phyloP scores from a whole-genome alignment of 192 early-diverging fungal species.

The Coemansia nantahalensis region DNA sequence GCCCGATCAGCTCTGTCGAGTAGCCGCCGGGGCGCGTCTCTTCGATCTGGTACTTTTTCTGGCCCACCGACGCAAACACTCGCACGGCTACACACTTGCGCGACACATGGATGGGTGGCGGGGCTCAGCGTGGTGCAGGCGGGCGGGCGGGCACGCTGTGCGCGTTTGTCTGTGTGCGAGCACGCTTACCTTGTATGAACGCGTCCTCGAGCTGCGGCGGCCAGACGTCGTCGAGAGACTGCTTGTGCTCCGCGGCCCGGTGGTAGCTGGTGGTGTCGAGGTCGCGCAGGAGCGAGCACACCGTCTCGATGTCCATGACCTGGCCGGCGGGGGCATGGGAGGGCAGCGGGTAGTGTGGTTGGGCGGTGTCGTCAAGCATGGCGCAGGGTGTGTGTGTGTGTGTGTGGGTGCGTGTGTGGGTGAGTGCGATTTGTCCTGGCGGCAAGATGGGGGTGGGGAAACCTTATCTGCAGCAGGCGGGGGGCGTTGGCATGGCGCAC shows the following conservation, averaged over 20 bases:
- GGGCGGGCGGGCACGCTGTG: no score
- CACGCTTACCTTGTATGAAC: slow-evolving; percentile 28
- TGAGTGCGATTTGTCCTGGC: no score
- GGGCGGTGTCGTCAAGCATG: no score
- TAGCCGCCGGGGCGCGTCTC: slow-evolving; percentile 13
- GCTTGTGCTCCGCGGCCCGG: slow-evolving; percentile 18
- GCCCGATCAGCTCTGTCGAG: slow-evolving; percentile 48
- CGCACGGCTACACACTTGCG: slow-evolving; percentile 33
- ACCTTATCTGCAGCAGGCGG: no score
- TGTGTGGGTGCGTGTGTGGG: no score
- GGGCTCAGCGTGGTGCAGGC: no score
- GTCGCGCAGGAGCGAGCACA: slow-evolving; percentile 22
- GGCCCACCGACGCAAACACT: slow-evolving; percentile 38
- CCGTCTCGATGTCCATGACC: slow-evolving; percentile 36
- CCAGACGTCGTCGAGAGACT: slow-evolving; percentile 36
- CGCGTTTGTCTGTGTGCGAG: neutral
- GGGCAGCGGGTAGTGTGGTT: no score
- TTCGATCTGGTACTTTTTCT: slow-evolving; percentile 48
- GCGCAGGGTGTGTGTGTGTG: no score
- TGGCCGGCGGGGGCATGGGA: neutral
- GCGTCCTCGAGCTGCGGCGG: slow-evolving; percentile 32
- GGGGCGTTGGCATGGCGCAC: no score
- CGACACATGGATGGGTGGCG: no score
- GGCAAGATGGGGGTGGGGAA: no score
- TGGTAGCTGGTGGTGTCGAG: slow-evolving; percentile 34